Percentiles rank a stretch among this genome's conserved stretches.
Conservation (phyloP, 106 monocot species). For the Dendrobium officinale region DNA sequence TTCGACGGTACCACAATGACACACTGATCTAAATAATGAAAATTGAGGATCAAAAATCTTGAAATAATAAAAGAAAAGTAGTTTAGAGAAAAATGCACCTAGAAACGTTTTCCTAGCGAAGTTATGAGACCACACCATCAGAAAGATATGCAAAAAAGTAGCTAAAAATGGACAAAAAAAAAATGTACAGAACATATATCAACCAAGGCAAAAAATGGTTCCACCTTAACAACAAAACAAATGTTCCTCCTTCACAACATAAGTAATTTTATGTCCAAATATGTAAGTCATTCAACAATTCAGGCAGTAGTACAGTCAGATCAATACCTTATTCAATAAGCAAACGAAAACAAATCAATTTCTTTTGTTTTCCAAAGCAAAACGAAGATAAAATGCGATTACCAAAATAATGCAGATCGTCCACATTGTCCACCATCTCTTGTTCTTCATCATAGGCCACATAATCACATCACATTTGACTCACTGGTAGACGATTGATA, state of each 20-base stretch:
- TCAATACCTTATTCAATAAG: not conserved
- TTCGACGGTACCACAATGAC: constrained; percentile 85
- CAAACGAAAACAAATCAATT: not conserved
- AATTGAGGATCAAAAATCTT: not conserved
- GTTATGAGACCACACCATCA: not conserved
- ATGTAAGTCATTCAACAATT: not conserved
- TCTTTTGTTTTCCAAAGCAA: not conserved
- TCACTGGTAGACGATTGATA: too few species aligned
- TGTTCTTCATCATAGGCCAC: too few species aligned
- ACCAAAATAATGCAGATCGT: not conserved
- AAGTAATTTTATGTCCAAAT: not conserved
- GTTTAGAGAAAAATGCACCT: not conserved
- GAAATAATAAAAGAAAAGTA: not conserved
- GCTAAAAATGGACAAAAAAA: not conserved
- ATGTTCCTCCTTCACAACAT: not conserved
- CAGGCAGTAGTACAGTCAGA: not conserved
- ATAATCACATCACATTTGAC: too few species aligned
- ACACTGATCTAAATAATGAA: constrained; percentile 47
- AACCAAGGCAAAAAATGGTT: not conserved
- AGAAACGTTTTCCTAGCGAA: not conserved
- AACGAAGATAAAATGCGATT: not conserved
- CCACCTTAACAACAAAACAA: not conserved
- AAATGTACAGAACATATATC: not conserved
- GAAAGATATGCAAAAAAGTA: not conserved
- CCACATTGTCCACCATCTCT: not conserved